Percentiles rank a stretch among this genome's conserved stretches.
phyloP scores from a whole-genome alignment of 1,139 yeast species.

The Cylindricascospora bacillispora region DNA sequence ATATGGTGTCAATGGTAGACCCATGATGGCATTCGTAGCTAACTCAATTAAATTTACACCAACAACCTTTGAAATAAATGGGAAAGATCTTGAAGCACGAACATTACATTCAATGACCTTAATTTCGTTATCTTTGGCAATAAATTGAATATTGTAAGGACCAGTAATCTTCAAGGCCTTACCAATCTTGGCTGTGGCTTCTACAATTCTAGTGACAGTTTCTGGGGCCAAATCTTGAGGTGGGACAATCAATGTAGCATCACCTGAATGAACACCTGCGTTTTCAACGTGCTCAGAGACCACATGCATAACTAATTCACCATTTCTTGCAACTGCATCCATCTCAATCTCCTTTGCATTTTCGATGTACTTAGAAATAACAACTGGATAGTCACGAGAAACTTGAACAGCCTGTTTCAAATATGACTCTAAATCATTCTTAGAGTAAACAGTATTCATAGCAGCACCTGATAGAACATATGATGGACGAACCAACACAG shows the following conservation, averaged over 20 bases:
- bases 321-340: slow-evolving; percentile 89
- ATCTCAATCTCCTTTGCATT: slow-evolving; percentile 96
- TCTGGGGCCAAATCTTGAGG: slow-evolving; percentile 69
- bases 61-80: slow-evolving; percentile 92
- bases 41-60: slow-evolving; percentile 92
- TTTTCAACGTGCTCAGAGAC: slow-evolving; percentile 97
- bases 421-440: slow-evolving; percentile 67
- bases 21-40: slow-evolving; percentile 95
- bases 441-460: slow-evolving; percentile 80
- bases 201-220: slow-evolving; percentile 57
- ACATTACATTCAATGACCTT: slow-evolving; percentile 98
- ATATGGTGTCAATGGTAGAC: slow-evolving; percentile 74
- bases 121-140: slow-evolving; percentile 61
- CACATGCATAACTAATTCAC: slow-evolving; percentile 84
- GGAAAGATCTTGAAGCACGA: slow-evolving; percentile 97
- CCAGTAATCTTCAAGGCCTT: slow-evolving; percentile 92
- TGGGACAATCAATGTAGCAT: slow-evolving; percentile 88
- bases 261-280: slow-evolving; percentile 98
- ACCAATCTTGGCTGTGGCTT: slow-evolving; percentile 93
- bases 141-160: slow-evolving; percentile 97
- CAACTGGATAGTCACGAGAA: slow-evolving; percentile 93
- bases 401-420: slow-evolving; percentile 82
- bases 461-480: slow-evolving; percentile 98
- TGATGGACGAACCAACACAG: slow-evolving; percentile 95
- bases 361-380: slow-evolving; percentile 86